phyloP scores from a whole-genome alignment of 2,329 filamentous ascomycete species.

The Claviceps capensis region DNA sequence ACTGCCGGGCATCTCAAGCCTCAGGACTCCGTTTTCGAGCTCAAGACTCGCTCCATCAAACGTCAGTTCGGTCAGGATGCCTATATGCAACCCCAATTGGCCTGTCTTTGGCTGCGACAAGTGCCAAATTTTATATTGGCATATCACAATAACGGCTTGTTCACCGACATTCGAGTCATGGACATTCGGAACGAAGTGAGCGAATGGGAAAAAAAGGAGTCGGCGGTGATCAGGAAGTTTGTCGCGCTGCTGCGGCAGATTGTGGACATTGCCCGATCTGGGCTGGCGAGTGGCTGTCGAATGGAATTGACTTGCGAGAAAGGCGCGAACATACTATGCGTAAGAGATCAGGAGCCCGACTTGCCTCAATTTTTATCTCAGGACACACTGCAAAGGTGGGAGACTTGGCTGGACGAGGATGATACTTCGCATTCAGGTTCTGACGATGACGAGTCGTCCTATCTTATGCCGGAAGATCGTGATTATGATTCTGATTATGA shows the following conservation, averaged over 20 bases:
- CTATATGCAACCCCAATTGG: constrained; percentile 21
- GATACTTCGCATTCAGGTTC: neutral
- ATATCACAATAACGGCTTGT: constrained; percentile 16
- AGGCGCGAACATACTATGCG: neutral
- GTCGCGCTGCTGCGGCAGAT: neutral
- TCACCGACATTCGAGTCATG: neutral
- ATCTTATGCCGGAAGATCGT: neutral
- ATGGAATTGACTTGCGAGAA: neutral
- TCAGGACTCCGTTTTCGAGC: constrained; percentile 25
- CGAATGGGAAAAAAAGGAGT: neutral
- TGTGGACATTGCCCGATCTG: neutral
- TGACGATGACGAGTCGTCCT: neutral
- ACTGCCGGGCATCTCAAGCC: neutral
- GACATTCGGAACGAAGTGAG: neutral
- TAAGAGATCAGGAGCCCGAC: neutral
- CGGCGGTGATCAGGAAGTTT: neutral
- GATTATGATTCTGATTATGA: neutral
- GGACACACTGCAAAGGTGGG: neutral
- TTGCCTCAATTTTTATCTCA: neutral
- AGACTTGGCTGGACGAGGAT: neutral
- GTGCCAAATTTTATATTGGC: constrained; percentile 26
- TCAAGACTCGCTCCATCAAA: constrained; percentile 27
- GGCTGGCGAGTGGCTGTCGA: neutral
- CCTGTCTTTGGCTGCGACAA: constrained; percentile 28
- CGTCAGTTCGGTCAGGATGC: constrained; percentile 12